phyloP scores from a whole-genome alignment of 2,329 filamentous ascomycete species.

The Beauveria bassiana region DNA sequence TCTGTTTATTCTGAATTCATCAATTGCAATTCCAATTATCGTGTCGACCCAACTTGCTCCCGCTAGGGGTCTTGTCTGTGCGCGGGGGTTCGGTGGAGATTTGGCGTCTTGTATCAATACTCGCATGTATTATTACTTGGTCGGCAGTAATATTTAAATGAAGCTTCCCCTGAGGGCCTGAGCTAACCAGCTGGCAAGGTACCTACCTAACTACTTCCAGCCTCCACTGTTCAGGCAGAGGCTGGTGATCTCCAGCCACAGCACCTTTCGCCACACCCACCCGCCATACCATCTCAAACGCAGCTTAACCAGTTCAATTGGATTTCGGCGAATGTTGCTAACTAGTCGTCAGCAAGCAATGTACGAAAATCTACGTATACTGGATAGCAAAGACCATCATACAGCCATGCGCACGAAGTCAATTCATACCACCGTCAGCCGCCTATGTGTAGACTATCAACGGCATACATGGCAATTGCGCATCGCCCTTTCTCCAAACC shows the following conservation, averaged over 20 bases:
- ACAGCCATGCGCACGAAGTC: not conserved
- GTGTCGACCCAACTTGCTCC: not conserved
- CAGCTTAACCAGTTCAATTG: no score
- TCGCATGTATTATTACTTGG: not conserved
- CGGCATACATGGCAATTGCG: no score
- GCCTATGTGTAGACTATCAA: no score
- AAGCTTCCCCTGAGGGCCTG: not conserved
- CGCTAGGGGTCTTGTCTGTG: slow-evolving; percentile 1
- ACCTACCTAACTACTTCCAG: not conserved
- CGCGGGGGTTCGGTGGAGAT: not conserved
- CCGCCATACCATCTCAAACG: not conserved
- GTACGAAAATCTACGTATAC: not conserved
- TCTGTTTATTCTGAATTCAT: no score
- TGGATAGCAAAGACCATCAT: not conserved
- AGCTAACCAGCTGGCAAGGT: not conserved
- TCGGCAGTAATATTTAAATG: not conserved
- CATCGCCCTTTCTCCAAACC: not conserved
- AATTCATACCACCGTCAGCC: not conserved
- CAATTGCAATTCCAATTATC: no score
- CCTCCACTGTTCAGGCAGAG: no score
- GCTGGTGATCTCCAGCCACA: no score
- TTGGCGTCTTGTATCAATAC: not conserved
- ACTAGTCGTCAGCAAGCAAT: not conserved
- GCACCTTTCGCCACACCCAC: no score
- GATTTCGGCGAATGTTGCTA: no score